A percentile compares a stretch with the other conserved stretches of the same genome.
These are phyloP conservation scores for Skeletonema menzelii DNA, from an alignment of 108 stramenopile genomes.

Conservation along the genomic window DNA sequence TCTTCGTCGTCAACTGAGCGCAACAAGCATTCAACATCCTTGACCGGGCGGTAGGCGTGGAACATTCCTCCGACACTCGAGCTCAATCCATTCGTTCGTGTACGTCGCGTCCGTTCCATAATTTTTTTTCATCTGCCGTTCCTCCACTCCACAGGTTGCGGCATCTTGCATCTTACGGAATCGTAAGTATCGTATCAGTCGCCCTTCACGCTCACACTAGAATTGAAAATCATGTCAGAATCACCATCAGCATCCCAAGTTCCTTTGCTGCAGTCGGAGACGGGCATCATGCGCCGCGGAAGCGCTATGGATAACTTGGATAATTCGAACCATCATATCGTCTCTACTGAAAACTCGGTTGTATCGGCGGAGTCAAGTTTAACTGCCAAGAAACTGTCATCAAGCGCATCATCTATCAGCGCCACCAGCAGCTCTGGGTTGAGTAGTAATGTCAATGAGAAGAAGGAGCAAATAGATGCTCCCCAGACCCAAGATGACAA, in stretches of 20 bases:
- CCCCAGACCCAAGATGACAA: background rate
- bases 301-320: background rate
- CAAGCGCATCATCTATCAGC: background rate
- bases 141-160: too few relatives aligned
- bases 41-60: too few relatives aligned
- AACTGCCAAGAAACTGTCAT: background rate
- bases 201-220: too few relatives aligned
- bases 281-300: background rate
- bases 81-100: too few relatives aligned
- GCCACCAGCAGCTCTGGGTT: conserved; percentile 1
- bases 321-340: background rate
- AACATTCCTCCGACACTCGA: too few relatives aligned
- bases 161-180: too few relatives aligned
- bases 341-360: conserved; percentile 2
- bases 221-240: background rate
- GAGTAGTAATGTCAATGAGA: background rate
- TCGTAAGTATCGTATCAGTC: too few relatives aligned
- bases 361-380: background rate
- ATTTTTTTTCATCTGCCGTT: too few relatives aligned
- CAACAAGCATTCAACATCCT: too few relatives aligned
- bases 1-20: too few relatives aligned
- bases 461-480: conserved; percentile 5
- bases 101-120: too few relatives aligned
- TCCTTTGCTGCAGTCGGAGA: background rate
- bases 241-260: background rate